Evolutionary conservation across 208 protist species (phyloP).

Genomic region (Leishmania martiniquensis): DNA sequence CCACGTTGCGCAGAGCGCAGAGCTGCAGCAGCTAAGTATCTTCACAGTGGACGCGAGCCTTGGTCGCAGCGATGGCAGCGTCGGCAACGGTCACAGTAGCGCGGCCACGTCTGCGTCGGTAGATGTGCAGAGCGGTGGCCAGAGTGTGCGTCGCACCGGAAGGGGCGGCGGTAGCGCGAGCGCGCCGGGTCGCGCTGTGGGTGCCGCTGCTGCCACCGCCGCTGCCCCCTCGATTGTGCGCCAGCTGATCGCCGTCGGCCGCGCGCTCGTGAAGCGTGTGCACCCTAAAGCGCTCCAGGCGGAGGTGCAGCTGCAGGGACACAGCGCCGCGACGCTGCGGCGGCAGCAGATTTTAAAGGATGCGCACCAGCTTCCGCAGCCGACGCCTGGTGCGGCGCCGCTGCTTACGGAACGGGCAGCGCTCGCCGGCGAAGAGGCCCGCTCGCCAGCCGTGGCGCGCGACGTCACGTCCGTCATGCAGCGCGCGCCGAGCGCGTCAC

Average conservation of each 20-base stretch:
- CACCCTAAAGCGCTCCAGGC: not conserved
- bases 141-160: not conserved
- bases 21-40: slow-evolving; percentile 40
- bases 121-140: not conserved
- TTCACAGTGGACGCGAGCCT: slow-evolving; percentile 53
- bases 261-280: not conserved
- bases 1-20: slow-evolving; percentile 63
- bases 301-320: not conserved
- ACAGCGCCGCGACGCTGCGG: not conserved
- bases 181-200: too few species aligned
- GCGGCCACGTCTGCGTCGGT: not conserved
- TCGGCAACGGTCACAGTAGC: not conserved
- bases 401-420: slow-evolving; percentile 5
- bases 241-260: slow-evolving; percentile 2
- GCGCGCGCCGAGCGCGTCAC: not conserved
- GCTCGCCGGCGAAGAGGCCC: not conserved
- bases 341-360: not conserved
- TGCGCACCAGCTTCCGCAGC: not conserved
- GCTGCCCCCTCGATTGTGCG: not conserved
- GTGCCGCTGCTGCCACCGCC: not conserved
- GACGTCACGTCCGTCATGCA: not conserved
- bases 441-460: slow-evolving; percentile 14
- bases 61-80: slow-evolving; percentile 1
- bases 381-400: not conserved
- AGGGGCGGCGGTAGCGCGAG: not conserved